Conservation (phyloP, 228 moss, liverwort and hornwort genomes). For the Sphagnum fallax region DNA sequence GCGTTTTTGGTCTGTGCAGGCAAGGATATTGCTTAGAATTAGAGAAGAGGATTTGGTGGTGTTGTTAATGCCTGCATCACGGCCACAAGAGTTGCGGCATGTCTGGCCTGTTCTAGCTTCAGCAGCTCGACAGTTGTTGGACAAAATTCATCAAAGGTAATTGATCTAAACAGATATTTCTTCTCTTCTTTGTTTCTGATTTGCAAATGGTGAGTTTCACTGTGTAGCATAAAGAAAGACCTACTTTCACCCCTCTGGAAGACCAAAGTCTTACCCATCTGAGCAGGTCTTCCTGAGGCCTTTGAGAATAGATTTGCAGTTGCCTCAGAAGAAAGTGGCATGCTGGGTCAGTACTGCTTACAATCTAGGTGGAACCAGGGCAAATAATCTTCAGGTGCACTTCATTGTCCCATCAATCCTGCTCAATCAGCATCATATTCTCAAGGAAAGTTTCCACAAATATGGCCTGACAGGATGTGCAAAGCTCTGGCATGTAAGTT, state of each 20-base stretch:
- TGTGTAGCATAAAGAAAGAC: background rate
- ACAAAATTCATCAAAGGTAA: slow-evolving; percentile 15
- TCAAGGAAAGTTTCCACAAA: slow-evolving; percentile 46
- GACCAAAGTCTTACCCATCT: background rate
- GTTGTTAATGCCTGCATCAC: slow-evolving; percentile 72
- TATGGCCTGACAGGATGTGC: slow-evolving; percentile 38
- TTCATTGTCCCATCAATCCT: slow-evolving; percentile 71
- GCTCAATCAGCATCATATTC: slow-evolving; percentile 32
- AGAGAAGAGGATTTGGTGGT: slow-evolving; percentile 52
- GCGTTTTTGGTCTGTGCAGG: slow-evolving; percentile 27
- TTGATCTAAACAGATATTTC: background rate
- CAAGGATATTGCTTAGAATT: slow-evolving; percentile 49
- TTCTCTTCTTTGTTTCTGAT: background rate
- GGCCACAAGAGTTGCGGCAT: slow-evolving; percentile 63
- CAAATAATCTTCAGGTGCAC: slow-evolving; percentile 15
- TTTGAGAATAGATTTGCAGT: slow-evolving; percentile 6
- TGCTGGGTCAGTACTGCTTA: too few species aligned
- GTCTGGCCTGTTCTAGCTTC: slow-evolving; percentile 73
- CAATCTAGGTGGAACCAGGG: too few species aligned
- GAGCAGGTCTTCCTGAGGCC: background rate
- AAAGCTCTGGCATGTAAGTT: slow-evolving; percentile 51
- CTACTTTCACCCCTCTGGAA: background rate
- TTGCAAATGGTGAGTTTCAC: background rate
- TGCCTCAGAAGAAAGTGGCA: too few species aligned
- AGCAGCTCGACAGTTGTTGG: slow-evolving; percentile 58